These are phyloP conservation scores for Hypseocharis bilobata DNA, from an alignment of 441 rosid species.

Conservation along the genomic window DNA sequence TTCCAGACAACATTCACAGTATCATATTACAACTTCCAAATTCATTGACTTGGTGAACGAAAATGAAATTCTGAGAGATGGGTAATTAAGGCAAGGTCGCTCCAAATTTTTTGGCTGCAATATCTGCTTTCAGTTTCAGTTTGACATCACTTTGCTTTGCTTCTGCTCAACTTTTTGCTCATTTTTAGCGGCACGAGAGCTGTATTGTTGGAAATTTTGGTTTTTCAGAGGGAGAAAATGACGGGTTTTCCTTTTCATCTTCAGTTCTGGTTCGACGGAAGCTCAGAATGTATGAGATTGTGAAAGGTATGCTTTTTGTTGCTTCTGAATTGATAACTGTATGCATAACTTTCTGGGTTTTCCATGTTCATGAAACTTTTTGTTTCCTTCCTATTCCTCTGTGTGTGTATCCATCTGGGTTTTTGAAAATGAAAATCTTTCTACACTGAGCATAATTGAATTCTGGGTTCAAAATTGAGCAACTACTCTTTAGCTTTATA, in stretches of 20 bases:
- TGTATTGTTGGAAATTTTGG: too few relatives aligned
- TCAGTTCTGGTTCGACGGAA: background rate
- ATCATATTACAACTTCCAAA: conserved; percentile 3
- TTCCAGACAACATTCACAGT: background rate
- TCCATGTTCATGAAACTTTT: background rate
- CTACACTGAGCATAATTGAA: background rate
- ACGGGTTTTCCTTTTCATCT: background rate
- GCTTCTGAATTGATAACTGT: background rate
- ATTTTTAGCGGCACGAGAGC: background rate
- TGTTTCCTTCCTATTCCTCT: background rate
- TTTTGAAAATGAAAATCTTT: too few relatives aligned
- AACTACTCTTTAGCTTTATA: background rate
- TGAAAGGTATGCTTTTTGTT: background rate
- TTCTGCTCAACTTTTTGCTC: background rate
- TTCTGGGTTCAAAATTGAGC: conserved; percentile 2
- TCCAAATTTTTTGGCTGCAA: background rate
- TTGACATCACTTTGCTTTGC: background rate
- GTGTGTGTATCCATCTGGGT: background rate
- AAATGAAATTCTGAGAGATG: background rate
- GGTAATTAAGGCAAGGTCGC: background rate
- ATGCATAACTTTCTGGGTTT: background rate
- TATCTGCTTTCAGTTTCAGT: background rate
- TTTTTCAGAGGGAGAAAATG: background rate
- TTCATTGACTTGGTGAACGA: background rate
- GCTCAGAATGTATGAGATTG: background rate